Base-by-base conservation (phyloP, 805 yeast species). In the Kodamaea kakaduensis region DNA sequence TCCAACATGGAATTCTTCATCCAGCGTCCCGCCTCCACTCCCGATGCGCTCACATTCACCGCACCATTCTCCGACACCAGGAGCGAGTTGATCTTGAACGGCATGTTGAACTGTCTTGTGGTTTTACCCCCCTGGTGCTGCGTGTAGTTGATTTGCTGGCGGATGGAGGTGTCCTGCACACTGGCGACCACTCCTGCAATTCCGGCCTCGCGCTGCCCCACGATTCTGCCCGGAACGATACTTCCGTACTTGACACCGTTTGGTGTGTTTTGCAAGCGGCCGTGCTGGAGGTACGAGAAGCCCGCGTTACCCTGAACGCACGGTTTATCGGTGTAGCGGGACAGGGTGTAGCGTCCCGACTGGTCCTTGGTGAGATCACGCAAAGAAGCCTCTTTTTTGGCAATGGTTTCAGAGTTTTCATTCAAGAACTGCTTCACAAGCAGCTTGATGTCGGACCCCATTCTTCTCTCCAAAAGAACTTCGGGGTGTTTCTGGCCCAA, bases 151-250 rank as follows among this genome's bases (percentile, higher is more conserved):
- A 54, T 46, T 52, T 64, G 62, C 45, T 65, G 61, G 28, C 55
- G 43, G n/a, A 52, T 47, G 17, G 62, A 52, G 36, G 65, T 51
- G 29, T 49, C 59, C 42, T 43, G 58, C 9, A 61, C 59, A 27
- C 54, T 54, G 8, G 68, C 62, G 13, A 66, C 59, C 39, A 73
- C 69, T 5, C 78, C 84, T 46, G 82, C 87, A 43, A 78, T 67
- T 6, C 84, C 88, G 18, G 73, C 71, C 40, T 61, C 67, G 43
- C 64, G 59, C 26, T 69, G 58, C 37, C 65, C 65, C 29, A 75
- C 62, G 30, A 76, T 60, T 66, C 95, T 77, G 40, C 90, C 94
- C 10, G 88, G 84, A 13, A 75, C 77, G 26, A 81, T 67, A 35
- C 62, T 62, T 17, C 71, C 73, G 38, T 69, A 58, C 31, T 71